These are phyloP conservation scores for Talaromyces rugulosus DNA, from an alignment of 2,329 filamentous ascomycete genomes.

Conservation along the genomic window DNA sequence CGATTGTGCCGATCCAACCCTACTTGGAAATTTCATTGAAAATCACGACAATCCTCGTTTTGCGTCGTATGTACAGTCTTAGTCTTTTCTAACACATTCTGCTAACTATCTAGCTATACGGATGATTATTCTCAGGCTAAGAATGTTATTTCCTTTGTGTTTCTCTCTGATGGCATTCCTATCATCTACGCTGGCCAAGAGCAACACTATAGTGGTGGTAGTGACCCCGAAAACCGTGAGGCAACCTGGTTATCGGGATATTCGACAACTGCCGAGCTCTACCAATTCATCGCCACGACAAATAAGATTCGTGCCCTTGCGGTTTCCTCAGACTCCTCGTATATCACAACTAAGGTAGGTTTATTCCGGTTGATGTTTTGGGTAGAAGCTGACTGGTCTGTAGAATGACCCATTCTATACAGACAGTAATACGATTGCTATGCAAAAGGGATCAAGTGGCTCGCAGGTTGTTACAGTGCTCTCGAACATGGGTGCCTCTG, in stretches of 20 bases:
- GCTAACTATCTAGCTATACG: slow-evolving; percentile 20
- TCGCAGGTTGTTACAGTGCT: slow-evolving; percentile 36
- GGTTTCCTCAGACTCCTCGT: slow-evolving; percentile 34
- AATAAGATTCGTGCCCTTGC: slow-evolving; percentile 50
- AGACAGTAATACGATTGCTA: slow-evolving; percentile 41
- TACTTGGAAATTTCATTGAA: slow-evolving; percentile 55
- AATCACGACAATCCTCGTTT: slow-evolving; percentile 62
- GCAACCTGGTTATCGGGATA: slow-evolving; percentile 55
- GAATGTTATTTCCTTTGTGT: slow-evolving; percentile 59
- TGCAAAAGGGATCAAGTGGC: slow-evolving; percentile 32
- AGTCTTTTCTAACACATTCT: background rate
- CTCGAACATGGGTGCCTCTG: slow-evolving; percentile 36
- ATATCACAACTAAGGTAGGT: slow-evolving; percentile 35
- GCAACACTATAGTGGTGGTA: slow-evolving; percentile 54
- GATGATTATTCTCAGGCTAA: slow-evolving; percentile 46
- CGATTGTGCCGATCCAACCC: slow-evolving; percentile 41
- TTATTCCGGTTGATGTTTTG: background rate
- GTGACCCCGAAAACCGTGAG: slow-evolving; percentile 50
- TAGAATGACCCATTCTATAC: slow-evolving; percentile 41
- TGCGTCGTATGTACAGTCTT: slow-evolving; percentile 25
- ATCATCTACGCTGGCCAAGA: slow-evolving; percentile 65
- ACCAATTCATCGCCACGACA: slow-evolving; percentile 43
- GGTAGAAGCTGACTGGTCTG: background rate
- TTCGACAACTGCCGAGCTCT: slow-evolving; percentile 44
- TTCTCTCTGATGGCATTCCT: slow-evolving; percentile 59